Evolutionary conservation across 2,329 filamentous ascomycete genomes (phyloP).

Genomic region (Pestalotiopsis sp.): DNA sequence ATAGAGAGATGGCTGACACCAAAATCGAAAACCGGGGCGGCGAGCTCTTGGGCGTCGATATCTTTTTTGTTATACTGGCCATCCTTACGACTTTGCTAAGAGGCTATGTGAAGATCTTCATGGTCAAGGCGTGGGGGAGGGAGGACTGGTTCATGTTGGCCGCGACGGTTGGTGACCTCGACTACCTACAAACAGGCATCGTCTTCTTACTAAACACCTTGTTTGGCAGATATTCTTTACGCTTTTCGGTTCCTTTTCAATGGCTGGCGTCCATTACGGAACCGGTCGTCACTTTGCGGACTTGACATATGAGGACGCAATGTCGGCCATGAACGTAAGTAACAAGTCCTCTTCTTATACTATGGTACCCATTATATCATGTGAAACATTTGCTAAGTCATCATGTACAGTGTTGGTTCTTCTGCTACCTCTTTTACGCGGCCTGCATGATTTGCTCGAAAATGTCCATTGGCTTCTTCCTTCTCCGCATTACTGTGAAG

Average conservation of each 20-base stretch:
- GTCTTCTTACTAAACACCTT: background rate
- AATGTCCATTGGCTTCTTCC: conserved; percentile 23
- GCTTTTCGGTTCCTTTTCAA: conserved; percentile 10
- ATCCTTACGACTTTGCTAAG: conserved; percentile 14
- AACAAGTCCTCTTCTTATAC: background rate
- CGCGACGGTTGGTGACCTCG: conserved; percentile 9
- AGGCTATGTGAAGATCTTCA: conserved; percentile 15
- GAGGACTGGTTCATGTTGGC: conserved; percentile 16
- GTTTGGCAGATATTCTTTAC: background rate
- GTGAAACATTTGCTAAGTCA: background rate
- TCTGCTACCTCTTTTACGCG: conserved; percentile 21
- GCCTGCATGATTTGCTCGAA: conserved; percentile 22
- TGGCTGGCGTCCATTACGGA: conserved; percentile 15
- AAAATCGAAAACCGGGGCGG: conserved; percentile 14
- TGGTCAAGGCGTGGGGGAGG: conserved; percentile 14
- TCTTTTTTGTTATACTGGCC: conserved; percentile 14
- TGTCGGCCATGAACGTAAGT: conserved; percentile 15
- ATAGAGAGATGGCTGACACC: conserved; percentile 3
- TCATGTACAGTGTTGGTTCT: conserved; percentile 15
- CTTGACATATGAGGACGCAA: background rate
- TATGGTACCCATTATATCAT: background rate
- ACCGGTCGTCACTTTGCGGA: conserved; percentile 14
- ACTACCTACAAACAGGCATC: background rate
- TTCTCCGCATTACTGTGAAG: conserved; percentile 23
- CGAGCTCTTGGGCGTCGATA: conserved; percentile 15